These are phyloP conservation scores for Scheffersomyces stipitis DNA, from an alignment of 805 yeast genomes.

Conservation along the genomic window DNA sequence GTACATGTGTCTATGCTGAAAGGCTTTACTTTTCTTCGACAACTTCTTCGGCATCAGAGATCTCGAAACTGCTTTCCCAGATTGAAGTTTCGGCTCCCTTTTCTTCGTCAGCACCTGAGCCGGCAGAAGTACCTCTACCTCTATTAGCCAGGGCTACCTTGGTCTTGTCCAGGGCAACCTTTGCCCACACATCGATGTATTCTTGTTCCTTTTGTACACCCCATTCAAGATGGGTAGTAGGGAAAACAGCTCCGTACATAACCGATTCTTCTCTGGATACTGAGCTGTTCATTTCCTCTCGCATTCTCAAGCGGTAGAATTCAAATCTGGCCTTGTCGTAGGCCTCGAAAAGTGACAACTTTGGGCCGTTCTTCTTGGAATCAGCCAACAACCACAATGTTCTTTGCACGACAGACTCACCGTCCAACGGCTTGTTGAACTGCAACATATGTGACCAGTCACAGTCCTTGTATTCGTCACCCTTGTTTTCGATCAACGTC, in stretches of 20 bases:
- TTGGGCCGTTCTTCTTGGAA: conserved; percentile 9
- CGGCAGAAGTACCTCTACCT: conserved; percentile 15
- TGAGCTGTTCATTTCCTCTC: conserved; percentile 73
- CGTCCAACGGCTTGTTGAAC: conserved; percentile 72
- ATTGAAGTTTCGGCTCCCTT: conserved; percentile 19
- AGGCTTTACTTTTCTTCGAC: conserved; percentile 4
- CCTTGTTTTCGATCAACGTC: conserved; percentile 72
- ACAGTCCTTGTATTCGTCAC: conserved; percentile 50
- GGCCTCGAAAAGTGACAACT: conserved; percentile 53
- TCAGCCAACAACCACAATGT: conserved; percentile 38
- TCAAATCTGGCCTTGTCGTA: conserved; percentile 87
- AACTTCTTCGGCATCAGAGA: conserved; percentile 12
- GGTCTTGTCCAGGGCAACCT: conserved; percentile 65
- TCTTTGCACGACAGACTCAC: conserved; percentile 62
- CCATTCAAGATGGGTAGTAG: conserved; percentile 58
- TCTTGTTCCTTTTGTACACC: conserved; percentile 73
- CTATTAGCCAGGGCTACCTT: conserved; percentile 50
- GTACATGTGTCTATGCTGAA: not conserved
- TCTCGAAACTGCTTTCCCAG: conserved; percentile 20
- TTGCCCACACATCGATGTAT: conserved; percentile 71
- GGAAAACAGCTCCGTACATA: conserved; percentile 81
- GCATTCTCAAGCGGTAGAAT: conserved; percentile 82
- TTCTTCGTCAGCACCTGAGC: conserved; percentile 11
- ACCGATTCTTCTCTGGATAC: conserved; percentile 78
- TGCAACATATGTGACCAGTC: conserved; percentile 86